Evolutionary conservation across 805 yeast species (phyloP), one percentile per base, ranked within the genome.

Genomic region (Yamadazyma sp.): DNA sequence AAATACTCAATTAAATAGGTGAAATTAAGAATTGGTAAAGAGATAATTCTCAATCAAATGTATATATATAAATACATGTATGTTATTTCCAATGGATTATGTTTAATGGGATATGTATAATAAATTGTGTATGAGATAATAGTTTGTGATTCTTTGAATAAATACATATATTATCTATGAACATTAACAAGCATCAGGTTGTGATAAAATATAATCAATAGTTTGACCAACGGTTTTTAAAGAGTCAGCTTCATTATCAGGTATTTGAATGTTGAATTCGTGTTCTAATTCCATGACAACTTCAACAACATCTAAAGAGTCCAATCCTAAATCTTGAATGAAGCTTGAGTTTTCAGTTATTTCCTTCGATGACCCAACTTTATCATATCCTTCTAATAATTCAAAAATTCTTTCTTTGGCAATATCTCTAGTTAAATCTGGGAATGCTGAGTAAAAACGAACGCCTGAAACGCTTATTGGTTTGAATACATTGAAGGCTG

Each of bases 301-400:
- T 48, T 67, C 73, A 15, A 65, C 72, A 15, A 67, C 73, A 38
- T 67, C 73, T 50, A 67, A 65, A 9, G 72, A 65, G 53, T 67
- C 73, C 53, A 67, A 63, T 15, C 72, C 73, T 47, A 67, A 60
- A 44, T 67, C 73, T 36, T 60, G 64, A 14, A 53, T 50, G 48
- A 55, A 67, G 7, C 66, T 49, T 5, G 66, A 48, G 13, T 49
- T 48, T 39, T 66, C 73, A 24, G 54, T 54, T 44, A 67, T 59
- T 25, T 60, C 67, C 40, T 61, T 65, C 31, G 55, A 44, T 6
- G 17, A 22, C 27, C 67, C 68, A 14, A 76, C 69, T 52, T 79
- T 80, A 47, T 74, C 80, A 59, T 74, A 80, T 7, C 82, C 78
- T 57, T 80, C 84, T 44, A 80, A 66, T 49, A 80, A 60, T 51